Conservation (phyloP, 1,284 basidiomycete species). For the Moniliella sp. region DNA sequence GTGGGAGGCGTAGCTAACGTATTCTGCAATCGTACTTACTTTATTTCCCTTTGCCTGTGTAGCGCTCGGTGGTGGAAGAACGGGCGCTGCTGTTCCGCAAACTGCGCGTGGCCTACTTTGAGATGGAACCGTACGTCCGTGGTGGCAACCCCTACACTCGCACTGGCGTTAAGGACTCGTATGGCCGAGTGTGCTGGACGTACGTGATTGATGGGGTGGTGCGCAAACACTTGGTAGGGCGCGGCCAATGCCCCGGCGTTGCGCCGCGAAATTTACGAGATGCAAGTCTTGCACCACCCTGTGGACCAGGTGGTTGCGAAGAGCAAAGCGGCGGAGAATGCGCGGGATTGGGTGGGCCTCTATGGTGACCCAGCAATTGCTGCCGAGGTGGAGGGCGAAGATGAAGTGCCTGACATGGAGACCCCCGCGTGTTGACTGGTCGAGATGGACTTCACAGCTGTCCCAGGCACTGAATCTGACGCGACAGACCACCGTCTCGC, state of each 20-base stretch:
- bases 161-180: constrained; percentile 27
- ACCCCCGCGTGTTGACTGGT: too few relatives aligned
- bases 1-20: too few relatives aligned
- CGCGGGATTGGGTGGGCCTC: constrained; percentile 5
- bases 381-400: constrained; percentile 4
- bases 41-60: neutral
- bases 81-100: constrained; percentile 25
- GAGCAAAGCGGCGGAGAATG: constrained; percentile 3
- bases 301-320: constrained; percentile 5
- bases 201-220: constrained; percentile 23
- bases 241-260: constrained; percentile 12
- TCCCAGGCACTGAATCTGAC: too few relatives aligned
- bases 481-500: too few relatives aligned
- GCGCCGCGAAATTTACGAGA: constrained; percentile 17
- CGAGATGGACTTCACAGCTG: too few relatives aligned
- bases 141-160: constrained; percentile 30
- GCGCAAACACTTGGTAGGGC: constrained; percentile 19
- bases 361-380: constrained; percentile 7
- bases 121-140: constrained; percentile 31
- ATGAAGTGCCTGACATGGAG: too few relatives aligned
- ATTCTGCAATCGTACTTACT: neutral
- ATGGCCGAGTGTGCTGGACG: constrained; percentile 22
- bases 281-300: constrained; percentile 7
- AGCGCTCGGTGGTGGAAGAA: constrained; percentile 6
- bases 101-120: constrained; percentile 30